Conservation (phyloP, 1,284 basidiomycete genomes). For the Ustilago sp. region DNA sequence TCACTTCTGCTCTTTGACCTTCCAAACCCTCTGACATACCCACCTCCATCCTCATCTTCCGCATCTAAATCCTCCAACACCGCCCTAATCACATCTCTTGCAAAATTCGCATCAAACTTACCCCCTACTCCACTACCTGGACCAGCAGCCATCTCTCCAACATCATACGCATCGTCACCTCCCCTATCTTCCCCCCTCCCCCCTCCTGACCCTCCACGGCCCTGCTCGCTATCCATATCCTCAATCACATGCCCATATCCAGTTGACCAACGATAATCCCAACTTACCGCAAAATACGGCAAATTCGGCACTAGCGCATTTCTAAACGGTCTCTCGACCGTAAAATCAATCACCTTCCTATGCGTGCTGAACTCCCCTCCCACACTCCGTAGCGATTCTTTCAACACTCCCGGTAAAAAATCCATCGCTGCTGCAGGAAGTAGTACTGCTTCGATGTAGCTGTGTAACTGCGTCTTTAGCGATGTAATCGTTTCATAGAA, state of each 20-base stretch:
- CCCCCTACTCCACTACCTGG: constrained; percentile 17
- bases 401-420: constrained; percentile 90
- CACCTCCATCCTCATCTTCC: constrained; percentile 70
- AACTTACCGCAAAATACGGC: constrained; percentile 98
- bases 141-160: constrained; percentile 65
- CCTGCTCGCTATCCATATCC: constrained; percentile 71
- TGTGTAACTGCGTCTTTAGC: constrained; percentile 88
- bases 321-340: constrained; percentile 68
- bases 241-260: constrained; percentile 81
- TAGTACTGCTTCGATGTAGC: constrained; percentile 89
- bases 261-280: constrained; percentile 85
- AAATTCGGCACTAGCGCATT: constrained; percentile 84
- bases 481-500: constrained; percentile 93
- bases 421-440: constrained; percentile 86
- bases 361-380: constrained; percentile 98
- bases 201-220: constrained; percentile 64
- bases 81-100: constrained; percentile 92
- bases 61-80: constrained; percentile 88
- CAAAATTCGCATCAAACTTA: constrained; percentile 74
- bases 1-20: constrained; percentile 71
- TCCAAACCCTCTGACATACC: constrained; percentile 71
- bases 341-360: constrained; percentile 94
- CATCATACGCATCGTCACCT: constrained; percentile 71
- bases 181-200: constrained; percentile 45
- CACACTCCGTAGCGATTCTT: constrained; percentile 89